These are phyloP conservation scores for Colletotrichum endophyticum DNA, from an alignment of 2,329 filamentous ascomycete genomes.

Conservation along the genomic window DNA sequence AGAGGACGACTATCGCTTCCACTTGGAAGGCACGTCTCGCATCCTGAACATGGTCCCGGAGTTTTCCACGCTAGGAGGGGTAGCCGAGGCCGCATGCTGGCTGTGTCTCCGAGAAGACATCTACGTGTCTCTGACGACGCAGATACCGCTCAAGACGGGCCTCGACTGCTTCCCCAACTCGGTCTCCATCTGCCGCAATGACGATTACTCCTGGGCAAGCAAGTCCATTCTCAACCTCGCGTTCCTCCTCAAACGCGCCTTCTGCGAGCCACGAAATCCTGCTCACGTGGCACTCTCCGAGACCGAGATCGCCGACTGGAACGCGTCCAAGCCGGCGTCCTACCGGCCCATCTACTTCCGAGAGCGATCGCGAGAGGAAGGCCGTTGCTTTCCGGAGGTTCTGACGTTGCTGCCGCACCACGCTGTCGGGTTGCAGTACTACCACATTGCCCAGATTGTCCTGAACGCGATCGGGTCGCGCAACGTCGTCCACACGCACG, in stretches of 20 bases:
- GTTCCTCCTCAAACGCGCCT: not conserved
- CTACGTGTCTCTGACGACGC: not conserved
- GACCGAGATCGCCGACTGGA: not conserved
- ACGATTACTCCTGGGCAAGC: not conserved
- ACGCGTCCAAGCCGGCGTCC: not conserved
- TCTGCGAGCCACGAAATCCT: not conserved
- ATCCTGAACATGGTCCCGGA: not conserved
- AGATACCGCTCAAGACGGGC: not conserved
- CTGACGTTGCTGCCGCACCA: not conserved
- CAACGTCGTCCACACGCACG: not conserved
- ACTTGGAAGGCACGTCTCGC: not conserved
- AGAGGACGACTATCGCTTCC: not conserved
- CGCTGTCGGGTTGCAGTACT: not conserved
- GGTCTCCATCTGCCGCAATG: not conserved
- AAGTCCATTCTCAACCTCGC: not conserved
- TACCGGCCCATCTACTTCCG: not conserved
- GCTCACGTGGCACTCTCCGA: not conserved
- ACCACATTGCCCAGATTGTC: not conserved
- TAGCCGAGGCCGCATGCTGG: not conserved
- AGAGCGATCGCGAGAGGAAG: not conserved
- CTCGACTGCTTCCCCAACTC: not conserved
- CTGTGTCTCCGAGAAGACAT: not conserved
- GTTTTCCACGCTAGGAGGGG: not conserved
- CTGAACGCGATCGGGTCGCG: not conserved
- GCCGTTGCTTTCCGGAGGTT: not conserved